Evolutionary conservation across 345 rosid species (phyloP).

Genomic region (Ceriops decandra): DNA sequence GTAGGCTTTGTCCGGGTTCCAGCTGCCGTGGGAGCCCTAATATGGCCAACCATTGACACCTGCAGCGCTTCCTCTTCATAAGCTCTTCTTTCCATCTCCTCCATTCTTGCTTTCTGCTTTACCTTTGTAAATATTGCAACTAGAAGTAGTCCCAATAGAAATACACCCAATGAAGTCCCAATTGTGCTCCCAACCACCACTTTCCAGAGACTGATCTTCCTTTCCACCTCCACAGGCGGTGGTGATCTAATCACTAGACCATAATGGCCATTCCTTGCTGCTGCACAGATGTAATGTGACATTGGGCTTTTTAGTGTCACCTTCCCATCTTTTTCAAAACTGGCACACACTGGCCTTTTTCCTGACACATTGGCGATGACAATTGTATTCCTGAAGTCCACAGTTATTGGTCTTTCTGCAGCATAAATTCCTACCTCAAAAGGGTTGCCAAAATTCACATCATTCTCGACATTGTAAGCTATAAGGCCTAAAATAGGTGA

Average conservation of each 20-base stretch:
- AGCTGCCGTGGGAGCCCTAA: slow-evolving; percentile 68
- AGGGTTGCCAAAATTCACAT: slow-evolving; percentile 39
- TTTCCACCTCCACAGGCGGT: slow-evolving; percentile 22
- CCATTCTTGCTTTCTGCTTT: slow-evolving; percentile 69
- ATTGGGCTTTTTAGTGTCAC: slow-evolving; percentile 45
- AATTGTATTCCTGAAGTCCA: slow-evolving; percentile 47
- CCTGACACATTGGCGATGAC: slow-evolving; percentile 24
- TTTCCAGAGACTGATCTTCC: slow-evolving; percentile 69
- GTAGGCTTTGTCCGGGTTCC: slow-evolving; percentile 62
- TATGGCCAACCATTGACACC: slow-evolving; percentile 88
- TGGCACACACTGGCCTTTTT: slow-evolving; percentile 57
- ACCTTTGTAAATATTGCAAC: slow-evolving; percentile 67
- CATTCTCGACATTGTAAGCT: slow-evolving; percentile 57
- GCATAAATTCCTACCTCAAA: slow-evolving; percentile 55
- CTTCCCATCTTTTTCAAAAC: slow-evolving; percentile 59
- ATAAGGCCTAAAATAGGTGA: slow-evolving; percentile 79
- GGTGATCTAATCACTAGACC: slow-evolving; percentile 57
- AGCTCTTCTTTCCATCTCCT: slow-evolving; percentile 80
- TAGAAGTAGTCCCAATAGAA: slow-evolving; percentile 63
- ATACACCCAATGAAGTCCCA: slow-evolving; percentile 60
- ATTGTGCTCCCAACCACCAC: slow-evolving; percentile 68
- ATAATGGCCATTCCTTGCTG: slow-evolving; percentile 69
- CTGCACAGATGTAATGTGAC: slow-evolving; percentile 52
- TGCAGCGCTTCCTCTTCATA: slow-evolving; percentile 93
- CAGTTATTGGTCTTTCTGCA: slow-evolving; percentile 49